A percentile compares a stretch with the other conserved stretches of the same genome.
Evolutionary conservation across 2,329 filamentous ascomycete species (phyloP).

Genomic region (Trichophyton simii): DNA sequence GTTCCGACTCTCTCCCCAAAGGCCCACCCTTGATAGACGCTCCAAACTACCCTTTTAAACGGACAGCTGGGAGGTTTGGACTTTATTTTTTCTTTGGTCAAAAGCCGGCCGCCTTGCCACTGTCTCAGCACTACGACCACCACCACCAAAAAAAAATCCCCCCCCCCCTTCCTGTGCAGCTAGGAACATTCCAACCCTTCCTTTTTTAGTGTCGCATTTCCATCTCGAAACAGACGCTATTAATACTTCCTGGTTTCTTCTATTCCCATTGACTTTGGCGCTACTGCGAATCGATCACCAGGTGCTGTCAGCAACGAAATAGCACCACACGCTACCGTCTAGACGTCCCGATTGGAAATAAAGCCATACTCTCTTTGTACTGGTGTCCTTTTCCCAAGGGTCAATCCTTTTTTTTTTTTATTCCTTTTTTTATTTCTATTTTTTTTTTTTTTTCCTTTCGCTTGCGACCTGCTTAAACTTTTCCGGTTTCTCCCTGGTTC

Average conservation of each 20-base stretch:
- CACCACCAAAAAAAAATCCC: not conserved
- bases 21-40: constrained; percentile 1
- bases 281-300: constrained; percentile 6
- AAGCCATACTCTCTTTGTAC: constrained; percentile 4
- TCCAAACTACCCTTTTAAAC: constrained; percentile 1
- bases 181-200: constrained; percentile 1
- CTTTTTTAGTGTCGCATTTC: not conserved
- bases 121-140: not conserved
- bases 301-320: constrained; percentile 2
- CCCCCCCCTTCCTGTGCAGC: not conserved
- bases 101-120: constrained; percentile 5
- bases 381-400: not conserved
- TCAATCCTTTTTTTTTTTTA: not conserved
- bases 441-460: not conserved
- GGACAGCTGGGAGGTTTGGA: constrained; percentile 1
- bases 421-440: not conserved
- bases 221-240: constrained; percentile 3
- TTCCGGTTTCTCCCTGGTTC: constrained; percentile 5
- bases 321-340: not conserved
- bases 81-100: not conserved
- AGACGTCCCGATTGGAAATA: constrained; percentile 2
- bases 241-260: not conserved
- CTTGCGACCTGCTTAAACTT: not conserved
- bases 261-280: constrained; percentile 2
- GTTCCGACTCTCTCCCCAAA: not conserved